Base-by-base conservation (phyloP, 2,329 filamentous ascomycete genomes). In the Claviceps arundinis region DNA sequence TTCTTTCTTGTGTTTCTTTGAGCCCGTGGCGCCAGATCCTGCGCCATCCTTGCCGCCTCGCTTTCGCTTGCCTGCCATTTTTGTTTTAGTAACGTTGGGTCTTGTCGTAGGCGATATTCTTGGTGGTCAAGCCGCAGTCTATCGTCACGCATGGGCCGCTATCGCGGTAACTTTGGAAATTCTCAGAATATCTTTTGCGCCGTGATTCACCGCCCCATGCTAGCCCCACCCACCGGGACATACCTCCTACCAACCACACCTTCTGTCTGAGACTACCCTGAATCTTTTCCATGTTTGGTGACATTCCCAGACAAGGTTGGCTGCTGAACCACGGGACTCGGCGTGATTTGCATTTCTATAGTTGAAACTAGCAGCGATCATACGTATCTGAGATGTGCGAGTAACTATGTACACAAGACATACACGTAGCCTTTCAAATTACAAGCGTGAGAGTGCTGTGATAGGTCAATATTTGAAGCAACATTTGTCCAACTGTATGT, bases 1-100 rank as follows among this genome's bases (percentile, higher is more conserved):
- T 26, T 63, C 57, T 41, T 60, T 63, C 53, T 68, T 69, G 47
- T 59, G 60, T 50, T 62, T 64, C 52, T 69, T 68, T 26, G 59
- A 57, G 19, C 50, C 48, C 11, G 24, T 13, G 38, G 56, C 50
- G 19, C 54, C 53, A 14, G 55, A 43, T 52, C 62, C 61, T 47
- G 64, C 50, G 54, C 60, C 61, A 30, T 63, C 63, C 48, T 68
- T 68, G 50, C 61, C 56, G 47, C 59, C 61, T 50, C 65, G 61
- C 59, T 69, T 69, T 52, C 66, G 57, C 59, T 69, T 69, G 48
- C 58, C 62, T 22, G 60, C 65, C 65, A 68, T 68, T 49, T 43
- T 40, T 11, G 9, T 41, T 9, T n/a, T 41, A 8, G 9, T 8
- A 41, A 19, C n/a, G 17, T n/a, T 41, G 38, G 2, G 7, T 41